Base-by-base conservation (phyloP, 108 stramenopile genomes). In the Cyclotella distinguenda region DNA sequence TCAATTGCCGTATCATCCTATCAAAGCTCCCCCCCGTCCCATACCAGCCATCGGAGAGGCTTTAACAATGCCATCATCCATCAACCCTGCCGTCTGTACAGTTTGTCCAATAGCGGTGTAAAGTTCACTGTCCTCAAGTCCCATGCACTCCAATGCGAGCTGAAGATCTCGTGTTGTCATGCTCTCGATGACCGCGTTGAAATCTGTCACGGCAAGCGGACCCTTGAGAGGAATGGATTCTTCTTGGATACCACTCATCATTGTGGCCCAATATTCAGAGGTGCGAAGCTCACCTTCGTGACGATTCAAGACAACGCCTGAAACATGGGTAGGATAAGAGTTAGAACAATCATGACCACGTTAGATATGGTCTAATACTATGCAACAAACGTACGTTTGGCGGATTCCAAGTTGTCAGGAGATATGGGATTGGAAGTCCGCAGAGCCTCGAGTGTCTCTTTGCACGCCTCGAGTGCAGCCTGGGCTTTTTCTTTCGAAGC, bases 401-500 rank as follows among this genome's bases (percentile, higher is more conserved):
- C 96, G 2, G 93, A 90, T 71, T 97, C 95, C 10, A 96, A 66
- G 77, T 97, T 98, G 81, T 98, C 97, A 12, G 84, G 61, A 12
- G 93, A 87, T 53, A 96, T 93, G 16, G 84, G 85, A 9, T 79
- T 77, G 46, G 80, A 50, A 48, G 74, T 90, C 34, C 82, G 76
- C 47, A 97, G 66, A 30, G 80, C 80, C 39, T 82, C 66, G 4
- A 96, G 74, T 7, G 94, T 98, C 75, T 96, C 96, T 74, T 95
- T 92, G 82, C 96, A 96, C 38, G 95, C 96, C 9, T 96, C 89
- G 30, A 96, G 61, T 39, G 95, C 96, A 68, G 77, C 78, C 55
- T 95, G 89, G 12, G 95, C 97, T 36, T 96, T 97, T 53, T 95
- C 95, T 69, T 96, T 95, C 38, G 93, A 95, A 6, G 96, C 95